Percentiles rank a stretch among this genome's conserved stretches.
Conservation (phyloP, 2,329 filamentous ascomycete genomes). For the Penicillium sp. region DNA sequence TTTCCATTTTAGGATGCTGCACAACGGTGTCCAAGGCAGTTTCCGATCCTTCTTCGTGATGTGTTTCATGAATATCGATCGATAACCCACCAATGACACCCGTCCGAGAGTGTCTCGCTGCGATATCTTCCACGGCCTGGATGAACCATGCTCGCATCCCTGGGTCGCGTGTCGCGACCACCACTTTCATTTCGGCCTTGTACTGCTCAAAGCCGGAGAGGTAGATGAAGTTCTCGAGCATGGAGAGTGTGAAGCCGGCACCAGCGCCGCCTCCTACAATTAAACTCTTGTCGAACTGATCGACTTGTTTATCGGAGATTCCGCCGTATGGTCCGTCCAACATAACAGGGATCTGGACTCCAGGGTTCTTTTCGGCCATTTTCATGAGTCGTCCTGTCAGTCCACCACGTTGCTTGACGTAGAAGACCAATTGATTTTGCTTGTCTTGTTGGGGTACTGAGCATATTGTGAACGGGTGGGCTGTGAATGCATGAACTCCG, state of each 20-base stretch:
- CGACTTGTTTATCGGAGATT: slow-evolving; percentile 36
- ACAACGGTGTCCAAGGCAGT: not conserved
- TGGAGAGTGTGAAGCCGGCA: slow-evolving; percentile 54
- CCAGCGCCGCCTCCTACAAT: slow-evolving; percentile 60
- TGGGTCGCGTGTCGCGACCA: slow-evolving; percentile 19
- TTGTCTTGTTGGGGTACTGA: slow-evolving; percentile 42
- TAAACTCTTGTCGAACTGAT: slow-evolving; percentile 46
- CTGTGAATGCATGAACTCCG: slow-evolving; percentile 46
- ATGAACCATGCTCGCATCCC: slow-evolving; percentile 19
- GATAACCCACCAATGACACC: slow-evolving; percentile 12
- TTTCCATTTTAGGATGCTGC: slow-evolving; percentile 2
- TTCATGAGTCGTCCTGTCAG: slow-evolving; percentile 52
- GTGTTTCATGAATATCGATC: slow-evolving; percentile 19
- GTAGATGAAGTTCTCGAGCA: slow-evolving; percentile 37
- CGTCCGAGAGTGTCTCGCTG: slow-evolving; percentile 7
- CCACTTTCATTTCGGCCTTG: slow-evolving; percentile 14
- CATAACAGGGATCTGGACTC: slow-evolving; percentile 46
- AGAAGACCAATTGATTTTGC: slow-evolving; percentile 53
- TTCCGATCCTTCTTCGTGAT: not conserved
- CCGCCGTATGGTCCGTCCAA: slow-evolving; percentile 64
- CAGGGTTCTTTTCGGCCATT: slow-evolving; percentile 41
- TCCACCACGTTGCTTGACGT: slow-evolving; percentile 53
- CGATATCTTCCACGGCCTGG: slow-evolving; percentile 16
- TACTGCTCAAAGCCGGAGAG: not conserved
- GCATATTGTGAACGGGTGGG: slow-evolving; percentile 60